Base-by-base conservation (phyloP, 2,329 filamentous ascomycete species). In the Periconia macrospinosa region DNA sequence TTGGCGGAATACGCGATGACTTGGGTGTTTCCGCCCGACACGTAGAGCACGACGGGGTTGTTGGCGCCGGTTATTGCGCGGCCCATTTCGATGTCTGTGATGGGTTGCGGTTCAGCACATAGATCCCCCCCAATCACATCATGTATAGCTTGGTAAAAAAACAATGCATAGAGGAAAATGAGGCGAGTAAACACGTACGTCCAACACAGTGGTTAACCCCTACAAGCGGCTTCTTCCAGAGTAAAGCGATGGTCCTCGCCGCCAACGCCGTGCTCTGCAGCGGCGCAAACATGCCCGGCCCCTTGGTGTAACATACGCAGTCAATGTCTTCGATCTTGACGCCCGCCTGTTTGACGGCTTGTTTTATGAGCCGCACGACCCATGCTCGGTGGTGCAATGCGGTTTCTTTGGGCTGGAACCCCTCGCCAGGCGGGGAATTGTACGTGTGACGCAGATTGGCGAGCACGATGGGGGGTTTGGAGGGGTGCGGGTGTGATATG, bases 141-240 rank as follows among this genome's bases (percentile, higher is more conserved):
- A n/a, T n/a, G n/a, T n/a, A n/a, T n/a, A n/a, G n/a, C n/a, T n/a
- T n/a, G n/a, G n/a, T n/a, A 49, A 45, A 52, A 33, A 37, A 9
- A 45, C 10, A 10, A 37, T 13, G 33, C 11, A 37, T 3, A 37
- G 33, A 37, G 33, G 33, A n/a, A 33, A 37, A 10, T 27, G 8
- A 8, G 23, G 8, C 23, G 8, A 27, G 20, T 30, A 10, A 14
- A 17, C 30, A 73, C 81, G 55, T 74, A 84, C 81, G 94, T 42
- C 94, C 94, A 45, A 99, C 90, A 75, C 94, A 99, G 77, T 99
- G 94, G 76, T 99, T 99, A 23, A 99, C 94, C 20, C 92, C 93
- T 2, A 99, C 88, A 37, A 99, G 80, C n/a, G 89, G 86, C 75
- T 91, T 91, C 49, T 80, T 82, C 94, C 94, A 99, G 15, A 99